Evolutionary conservation across 108 stramenopile genomes (phyloP).

Genomic region (Pseudonitzschia multistriata): DNA sequence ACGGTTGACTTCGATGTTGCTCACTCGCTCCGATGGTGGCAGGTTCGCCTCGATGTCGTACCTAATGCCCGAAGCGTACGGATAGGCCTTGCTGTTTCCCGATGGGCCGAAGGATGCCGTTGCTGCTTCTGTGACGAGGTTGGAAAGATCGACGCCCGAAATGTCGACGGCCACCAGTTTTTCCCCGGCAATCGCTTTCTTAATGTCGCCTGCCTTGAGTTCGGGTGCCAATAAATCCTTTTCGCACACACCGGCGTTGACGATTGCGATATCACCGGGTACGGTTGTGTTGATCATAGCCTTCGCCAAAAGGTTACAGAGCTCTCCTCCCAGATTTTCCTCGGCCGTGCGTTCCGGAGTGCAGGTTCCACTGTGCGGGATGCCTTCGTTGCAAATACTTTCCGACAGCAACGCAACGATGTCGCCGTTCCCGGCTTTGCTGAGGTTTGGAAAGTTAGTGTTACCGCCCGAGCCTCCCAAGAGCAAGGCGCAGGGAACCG

Average conservation of each 20-base stretch:
- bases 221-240: conserved; percentile 29
- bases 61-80: conserved; percentile 58
- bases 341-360: background rate
- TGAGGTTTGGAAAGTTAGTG: conserved; percentile 6
- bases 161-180: conserved; percentile 37
- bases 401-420: conserved; percentile 13
- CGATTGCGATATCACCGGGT: conserved; percentile 45
- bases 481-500: background rate
- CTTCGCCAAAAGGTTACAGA: conserved; percentile 49
- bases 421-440: background rate
- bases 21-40: conserved; percentile 13
- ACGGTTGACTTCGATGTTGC: conserved; percentile 15
- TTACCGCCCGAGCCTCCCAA: background rate
- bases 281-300: conserved; percentile 35
- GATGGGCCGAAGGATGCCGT: conserved; percentile 18
- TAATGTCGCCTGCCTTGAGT: conserved; percentile 29
- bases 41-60: conserved; percentile 40
- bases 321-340: conserved; percentile 28
- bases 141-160: conserved; percentile 35
- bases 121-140: conserved; percentile 45
- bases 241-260: conserved; percentile 45
- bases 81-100: conserved; percentile 27
- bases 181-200: conserved; percentile 27
- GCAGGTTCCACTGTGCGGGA: conserved; percentile 12
- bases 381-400: conserved; percentile 20